These are phyloP conservation scores for Cydonia oblonga DNA, from an alignment of 331 rosid species.

Conservation along the genomic window DNA sequence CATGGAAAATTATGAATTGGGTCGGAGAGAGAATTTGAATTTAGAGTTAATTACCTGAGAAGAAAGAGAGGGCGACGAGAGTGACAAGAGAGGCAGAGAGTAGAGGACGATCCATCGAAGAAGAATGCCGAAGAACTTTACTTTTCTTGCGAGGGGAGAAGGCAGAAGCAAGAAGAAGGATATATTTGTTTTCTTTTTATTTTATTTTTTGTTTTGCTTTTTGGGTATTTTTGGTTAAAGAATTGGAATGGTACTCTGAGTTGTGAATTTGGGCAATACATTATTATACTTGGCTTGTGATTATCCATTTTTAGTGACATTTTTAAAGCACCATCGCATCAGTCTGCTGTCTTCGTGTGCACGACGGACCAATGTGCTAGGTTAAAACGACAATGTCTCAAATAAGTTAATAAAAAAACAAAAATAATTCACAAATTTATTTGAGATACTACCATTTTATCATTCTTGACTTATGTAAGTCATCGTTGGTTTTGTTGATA, in stretches of 20 bases:
- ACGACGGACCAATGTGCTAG: neutral
- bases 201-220: neutral
- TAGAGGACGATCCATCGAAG: constrained; percentile 41
- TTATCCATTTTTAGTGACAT: neutral
- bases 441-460: no score
- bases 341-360: neutral
- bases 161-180: neutral
- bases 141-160: constrained; percentile 23
- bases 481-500: no score
- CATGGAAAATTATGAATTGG: neutral
- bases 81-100: constrained; percentile 24
- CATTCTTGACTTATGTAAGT: no score
- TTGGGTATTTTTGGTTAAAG: neutral
- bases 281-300: neutral
- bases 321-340: neutral
- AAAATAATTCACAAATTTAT: no score
- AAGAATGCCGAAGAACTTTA: constrained; percentile 20
- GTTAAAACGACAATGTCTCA: no score
- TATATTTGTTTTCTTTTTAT: neutral
- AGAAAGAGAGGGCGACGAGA: constrained; percentile 27
- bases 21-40: neutral
- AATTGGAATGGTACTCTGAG: neutral
- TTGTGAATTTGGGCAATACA: neutral
- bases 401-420: no score
- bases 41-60: constrained; percentile 50